Conservation (phyloP, 2,329 filamentous ascomycete species). For the Akanthomyces lecanii region DNA sequence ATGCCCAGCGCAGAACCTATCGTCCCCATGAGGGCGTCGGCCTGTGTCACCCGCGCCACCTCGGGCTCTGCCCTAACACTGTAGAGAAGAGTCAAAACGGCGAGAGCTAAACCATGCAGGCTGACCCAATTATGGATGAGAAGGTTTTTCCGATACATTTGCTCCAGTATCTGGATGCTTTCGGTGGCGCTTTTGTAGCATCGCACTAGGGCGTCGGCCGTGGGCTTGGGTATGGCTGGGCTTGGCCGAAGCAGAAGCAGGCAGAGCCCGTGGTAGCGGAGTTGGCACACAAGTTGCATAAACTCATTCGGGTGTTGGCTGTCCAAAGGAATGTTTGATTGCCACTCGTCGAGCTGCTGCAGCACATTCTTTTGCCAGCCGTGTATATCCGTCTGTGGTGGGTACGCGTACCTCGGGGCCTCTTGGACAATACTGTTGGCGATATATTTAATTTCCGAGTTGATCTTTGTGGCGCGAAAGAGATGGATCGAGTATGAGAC, state of each 20-base stretch:
- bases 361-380: slow-evolving; percentile 44
- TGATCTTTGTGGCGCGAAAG: slow-evolving; percentile 44
- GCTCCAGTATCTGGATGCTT: slow-evolving; percentile 37
- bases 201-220: slow-evolving; percentile 33
- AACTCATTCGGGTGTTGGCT: slow-evolving; percentile 21
- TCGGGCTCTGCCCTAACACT: slow-evolving; percentile 44
- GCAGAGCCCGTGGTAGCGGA: slow-evolving; percentile 44
- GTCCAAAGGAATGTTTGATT: slow-evolving; percentile 30
- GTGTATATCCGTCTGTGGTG: slow-evolving; percentile 39
- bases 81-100: slow-evolving; percentile 47
- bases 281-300: slow-evolving; percentile 34
- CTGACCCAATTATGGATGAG: slow-evolving; percentile 46
- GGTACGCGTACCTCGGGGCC: slow-evolving; percentile 45
- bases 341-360: slow-evolving; percentile 37
- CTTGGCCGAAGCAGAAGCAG: slow-evolving; percentile 49
- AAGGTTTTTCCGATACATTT: slow-evolving; percentile 40
- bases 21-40: slow-evolving; percentile 38
- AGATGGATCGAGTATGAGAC: slow-evolving; percentile 45
- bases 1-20: slow-evolving; percentile 41
- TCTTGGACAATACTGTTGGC: slow-evolving; percentile 48
- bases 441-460: slow-evolving; percentile 56
- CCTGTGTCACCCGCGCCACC: slow-evolving; percentile 34
- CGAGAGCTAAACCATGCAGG: slow-evolving; percentile 45
- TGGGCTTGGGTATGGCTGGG: slow-evolving; percentile 46
- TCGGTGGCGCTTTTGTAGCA: slow-evolving; percentile 42